These are phyloP conservation scores for Clitopilus passeckerianus DNA, from an alignment of 768 basidiomycete species.

Conservation along the genomic window DNA sequence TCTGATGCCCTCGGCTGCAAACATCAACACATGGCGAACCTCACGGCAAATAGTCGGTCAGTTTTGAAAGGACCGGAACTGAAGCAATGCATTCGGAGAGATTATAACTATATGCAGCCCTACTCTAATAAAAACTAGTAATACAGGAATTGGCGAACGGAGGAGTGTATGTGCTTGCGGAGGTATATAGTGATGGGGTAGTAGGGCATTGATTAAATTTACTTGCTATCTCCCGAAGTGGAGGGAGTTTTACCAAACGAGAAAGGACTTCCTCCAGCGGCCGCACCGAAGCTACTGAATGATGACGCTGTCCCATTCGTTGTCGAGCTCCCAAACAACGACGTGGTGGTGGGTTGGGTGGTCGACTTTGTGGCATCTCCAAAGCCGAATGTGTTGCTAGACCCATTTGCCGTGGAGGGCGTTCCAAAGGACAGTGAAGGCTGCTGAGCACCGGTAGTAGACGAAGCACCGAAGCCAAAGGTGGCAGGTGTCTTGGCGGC, in stretches of 20 bases:
- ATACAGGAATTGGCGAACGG: not conserved
- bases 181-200: constrained; percentile 2
- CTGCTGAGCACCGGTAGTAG: constrained; percentile 7
- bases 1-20: not conserved
- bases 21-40: not conserved
- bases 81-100: not conserved
- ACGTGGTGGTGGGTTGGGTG: constrained; percentile 20
- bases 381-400: constrained; percentile 9
- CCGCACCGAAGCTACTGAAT: not conserved
- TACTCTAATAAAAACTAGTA: not conserved
- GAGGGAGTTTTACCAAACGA: constrained; percentile 14
- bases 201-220: not conserved
- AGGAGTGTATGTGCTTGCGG: constrained; percentile 6
- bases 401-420: not conserved
- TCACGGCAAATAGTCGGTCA: not conserved
- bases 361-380: constrained; percentile 12
- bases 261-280: constrained; percentile 5
- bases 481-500: constrained; percentile 2
- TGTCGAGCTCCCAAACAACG: constrained; percentile 12
- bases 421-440: constrained; percentile 1
- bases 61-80: not conserved
- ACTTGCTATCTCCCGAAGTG: constrained; percentile 16
- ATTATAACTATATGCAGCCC: constrained; percentile 1
- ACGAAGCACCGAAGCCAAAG: constrained; percentile 10
- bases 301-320: not conserved